These are phyloP conservation scores for Geosmithia morbida DNA, from an alignment of 2,329 filamentous ascomycete species.

Conservation along the genomic window DNA sequence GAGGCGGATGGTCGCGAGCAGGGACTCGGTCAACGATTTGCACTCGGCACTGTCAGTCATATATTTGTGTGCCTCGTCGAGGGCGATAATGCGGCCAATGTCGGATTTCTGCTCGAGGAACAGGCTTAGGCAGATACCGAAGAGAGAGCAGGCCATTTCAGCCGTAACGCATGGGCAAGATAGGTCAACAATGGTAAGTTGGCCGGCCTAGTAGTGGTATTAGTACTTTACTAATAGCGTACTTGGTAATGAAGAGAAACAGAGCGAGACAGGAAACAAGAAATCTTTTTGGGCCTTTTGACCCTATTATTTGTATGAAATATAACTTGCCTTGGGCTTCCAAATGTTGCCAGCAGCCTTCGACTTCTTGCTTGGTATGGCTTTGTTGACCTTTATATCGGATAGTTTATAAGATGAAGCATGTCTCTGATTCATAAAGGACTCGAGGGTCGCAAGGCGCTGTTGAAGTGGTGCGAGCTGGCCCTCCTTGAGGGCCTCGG, in stretches of 20 bases:
- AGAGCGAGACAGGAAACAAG: too few species aligned
- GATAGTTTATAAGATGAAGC: conserved; percentile 1
- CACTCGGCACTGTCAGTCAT: conserved; percentile 43
- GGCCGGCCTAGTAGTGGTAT: conserved; percentile 8
- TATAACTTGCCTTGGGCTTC: conserved; percentile 7
- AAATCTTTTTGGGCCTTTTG: too few species aligned
- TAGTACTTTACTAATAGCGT: not conserved
- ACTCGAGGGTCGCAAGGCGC: conserved; percentile 32
- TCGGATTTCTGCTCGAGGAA: conserved; percentile 39
- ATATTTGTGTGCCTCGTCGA: conserved; percentile 73
- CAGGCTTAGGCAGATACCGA: conserved; percentile 54
- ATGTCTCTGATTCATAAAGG: conserved; percentile 28
- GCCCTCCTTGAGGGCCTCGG: conserved; percentile 22
- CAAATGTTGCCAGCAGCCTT: conserved; percentile 6
- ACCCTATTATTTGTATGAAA: too few species aligned
- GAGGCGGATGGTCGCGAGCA: conserved; percentile 50
- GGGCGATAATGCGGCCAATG: conserved; percentile 46
- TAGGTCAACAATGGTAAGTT: conserved; percentile 43
- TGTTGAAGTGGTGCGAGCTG: conserved; percentile 38
- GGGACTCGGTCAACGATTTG: conserved; percentile 40
- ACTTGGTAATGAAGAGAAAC: not conserved
- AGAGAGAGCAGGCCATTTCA: conserved; percentile 54
- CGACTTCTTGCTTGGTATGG: not conserved
- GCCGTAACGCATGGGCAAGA: conserved; percentile 57
- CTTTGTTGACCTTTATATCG: not conserved